A percentile compares a stretch with the other conserved stretches of the same genome.
Evolutionary conservation across 768 basidiomycete genomes (phyloP).

Genomic region (Roridomyces roridus): DNA sequence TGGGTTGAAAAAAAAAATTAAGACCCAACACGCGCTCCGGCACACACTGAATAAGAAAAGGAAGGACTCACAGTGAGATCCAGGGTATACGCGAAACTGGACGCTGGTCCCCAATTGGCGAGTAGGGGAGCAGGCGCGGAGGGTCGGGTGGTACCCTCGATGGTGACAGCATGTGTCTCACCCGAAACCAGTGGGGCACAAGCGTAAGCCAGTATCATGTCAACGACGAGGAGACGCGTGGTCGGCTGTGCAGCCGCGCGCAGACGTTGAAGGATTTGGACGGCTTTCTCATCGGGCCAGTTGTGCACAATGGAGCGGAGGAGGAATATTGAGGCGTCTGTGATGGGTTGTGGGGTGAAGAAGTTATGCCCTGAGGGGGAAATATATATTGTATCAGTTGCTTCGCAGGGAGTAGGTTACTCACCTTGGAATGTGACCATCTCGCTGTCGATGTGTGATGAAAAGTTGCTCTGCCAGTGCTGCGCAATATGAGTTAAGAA

Average conservation of each 20-base stretch:
- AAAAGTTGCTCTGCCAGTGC: no score
- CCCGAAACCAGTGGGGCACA: no score
- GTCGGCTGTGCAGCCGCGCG: constrained; percentile 35
- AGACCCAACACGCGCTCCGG: neutral
- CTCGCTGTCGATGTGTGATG: no score
- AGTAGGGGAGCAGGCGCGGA: neutral
- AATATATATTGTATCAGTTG: no score
- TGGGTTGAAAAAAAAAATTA: neutral
- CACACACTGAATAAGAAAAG: no score
- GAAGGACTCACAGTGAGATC: neutral
- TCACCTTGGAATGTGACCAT: no score
- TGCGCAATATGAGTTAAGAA: no score
- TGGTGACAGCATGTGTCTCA: neutral
- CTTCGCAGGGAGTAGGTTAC: no score
- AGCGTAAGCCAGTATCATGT: neutral
- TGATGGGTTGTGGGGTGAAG: constrained; percentile 50
- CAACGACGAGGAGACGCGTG: constrained; percentile 7
- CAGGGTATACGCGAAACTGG: neutral
- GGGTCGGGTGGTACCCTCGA: constrained; percentile 9
- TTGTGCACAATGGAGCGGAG: constrained; percentile 57
- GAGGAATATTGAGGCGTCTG: constrained; percentile 49
- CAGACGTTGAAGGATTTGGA: constrained; percentile 51
- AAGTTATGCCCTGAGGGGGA: constrained; percentile 50
- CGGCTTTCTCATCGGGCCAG: constrained; percentile 51
- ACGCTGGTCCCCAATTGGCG: constrained; percentile 1